Evolutionary conservation across 345 rosid genomes (phyloP), one percentile per base, ranked within the genome.

Genomic region (Dipteronia dyeriana): DNA sequence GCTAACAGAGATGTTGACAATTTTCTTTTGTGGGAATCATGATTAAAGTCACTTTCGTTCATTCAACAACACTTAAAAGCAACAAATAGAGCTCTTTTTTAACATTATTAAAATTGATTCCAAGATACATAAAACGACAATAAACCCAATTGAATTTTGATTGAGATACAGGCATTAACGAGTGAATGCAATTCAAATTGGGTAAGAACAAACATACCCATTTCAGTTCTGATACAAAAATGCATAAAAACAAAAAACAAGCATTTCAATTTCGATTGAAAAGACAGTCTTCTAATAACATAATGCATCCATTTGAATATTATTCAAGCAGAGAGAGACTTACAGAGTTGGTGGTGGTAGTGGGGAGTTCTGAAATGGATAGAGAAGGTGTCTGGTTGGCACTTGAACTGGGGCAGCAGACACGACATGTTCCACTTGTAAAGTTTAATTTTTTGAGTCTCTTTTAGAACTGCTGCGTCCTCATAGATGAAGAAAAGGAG

Each of bases 321-420:
- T 41, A 41, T 41, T 41, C 45, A 41, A 41, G 45, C 45, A 1
- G 11, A 72, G 73, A 51, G 76, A 57, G 25, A 72, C 81, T 80
- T 54, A 82, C 83, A 10, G 59, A 76, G 60, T 43, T 61, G 39
- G 60, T 72, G 72, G 76, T 73, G 80, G 73, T 82, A 72, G 54
- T 66, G 82, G 77, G 84, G 86, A 80, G 88, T 71, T 76, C 87
- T 85, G 87, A 90, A 87, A 41, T 90, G 92, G 78, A 90, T 73
- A 81, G 87, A 83, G 87, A 95, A 88, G 22, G 86, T 75, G 84
- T 86, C 95, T 12, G 97, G 97, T 22, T 87, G 97, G 81, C 98
- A 93, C 89, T 92, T 95, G 89, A 95, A 91, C 85, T 90, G 97
- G 7, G 95, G 98, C 73, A 95, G 85, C 38, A 95, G 86, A 86